phyloP scores from a whole-genome alignment of 352 stramenopile species.

The Phytopythium sindhum region DNA sequence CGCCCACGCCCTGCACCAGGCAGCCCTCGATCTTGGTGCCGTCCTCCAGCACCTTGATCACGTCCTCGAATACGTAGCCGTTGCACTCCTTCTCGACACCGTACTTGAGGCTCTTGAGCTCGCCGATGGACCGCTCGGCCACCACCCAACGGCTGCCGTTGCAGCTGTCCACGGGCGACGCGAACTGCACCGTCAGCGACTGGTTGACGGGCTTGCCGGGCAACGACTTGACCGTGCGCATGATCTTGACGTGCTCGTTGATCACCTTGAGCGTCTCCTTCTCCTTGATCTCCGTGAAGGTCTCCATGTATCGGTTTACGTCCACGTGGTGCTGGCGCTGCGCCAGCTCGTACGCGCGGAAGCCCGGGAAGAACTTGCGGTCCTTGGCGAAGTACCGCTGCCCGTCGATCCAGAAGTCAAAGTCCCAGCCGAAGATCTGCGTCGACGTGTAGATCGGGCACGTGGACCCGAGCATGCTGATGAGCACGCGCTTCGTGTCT shows the following conservation, averaged over 20 bases:
- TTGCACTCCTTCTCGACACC: slow-evolving; percentile 64
- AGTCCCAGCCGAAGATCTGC: slow-evolving; percentile 61
- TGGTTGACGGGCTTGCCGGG: slow-evolving; percentile 44
- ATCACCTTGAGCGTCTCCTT: slow-evolving; percentile 44
- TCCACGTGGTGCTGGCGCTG: slow-evolving; percentile 56
- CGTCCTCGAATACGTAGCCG: slow-evolving; percentile 62
- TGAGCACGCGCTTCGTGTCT: slow-evolving; percentile 39
- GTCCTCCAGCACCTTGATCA: slow-evolving; percentile 26
- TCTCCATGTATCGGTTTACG: slow-evolving; percentile 51
- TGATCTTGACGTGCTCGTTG: slow-evolving; percentile 47
- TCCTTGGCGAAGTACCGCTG: slow-evolving; percentile 52
- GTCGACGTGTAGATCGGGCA: slow-evolving; percentile 31
- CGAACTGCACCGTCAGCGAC: slow-evolving; percentile 44
- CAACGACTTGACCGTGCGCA: slow-evolving; percentile 50
- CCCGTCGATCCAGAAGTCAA: slow-evolving; percentile 56
- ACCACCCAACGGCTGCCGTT: slow-evolving; percentile 50
- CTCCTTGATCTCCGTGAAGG: slow-evolving; percentile 56
- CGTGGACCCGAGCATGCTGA: slow-evolving; percentile 38
- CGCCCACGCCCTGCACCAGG: slow-evolving; percentile 43
- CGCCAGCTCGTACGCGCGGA: slow-evolving; percentile 48
- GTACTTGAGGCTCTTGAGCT: slow-evolving; percentile 33
- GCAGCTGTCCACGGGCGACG: slow-evolving; percentile 35
- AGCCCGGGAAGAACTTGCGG: slow-evolving; percentile 56
- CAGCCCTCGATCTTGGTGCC: slow-evolving; percentile 43
- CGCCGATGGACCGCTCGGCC: slow-evolving; percentile 46